Conservation (phyloP, 345 rosid species). For the Corchorus capsularis region DNA sequence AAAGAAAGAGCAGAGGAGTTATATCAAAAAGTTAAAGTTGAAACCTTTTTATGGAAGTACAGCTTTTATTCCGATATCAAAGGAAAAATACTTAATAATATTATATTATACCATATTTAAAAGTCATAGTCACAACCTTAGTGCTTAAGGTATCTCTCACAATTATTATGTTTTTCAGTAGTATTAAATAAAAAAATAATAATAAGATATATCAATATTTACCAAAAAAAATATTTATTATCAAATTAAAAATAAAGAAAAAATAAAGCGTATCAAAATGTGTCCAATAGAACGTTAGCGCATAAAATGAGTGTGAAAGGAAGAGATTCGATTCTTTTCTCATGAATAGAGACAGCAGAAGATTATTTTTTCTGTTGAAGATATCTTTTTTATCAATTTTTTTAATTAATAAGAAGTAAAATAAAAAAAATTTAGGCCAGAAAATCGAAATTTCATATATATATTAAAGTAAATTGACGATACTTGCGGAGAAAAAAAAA, state of each 20-base stretch:
- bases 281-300: not conserved
- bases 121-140: slow-evolving; percentile 2
- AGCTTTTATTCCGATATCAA: not conserved
- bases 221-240: too few species aligned
- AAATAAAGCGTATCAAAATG: not conserved
- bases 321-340: slow-evolving; percentile 15
- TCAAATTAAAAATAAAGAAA: not conserved
- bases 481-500: not conserved
- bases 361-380: not conserved
- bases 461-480: not conserved
- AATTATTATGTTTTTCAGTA: not conserved
- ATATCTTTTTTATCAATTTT: not conserved
- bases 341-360: not conserved
- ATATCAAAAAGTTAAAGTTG: slow-evolving; percentile 6
- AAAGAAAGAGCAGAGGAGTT: not conserved
- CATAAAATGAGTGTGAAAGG: not conserved
- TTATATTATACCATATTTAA: not conserved
- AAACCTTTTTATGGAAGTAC: not conserved
- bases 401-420: not conserved
- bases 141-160: not conserved
- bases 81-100: not conserved
- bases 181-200: not conserved
- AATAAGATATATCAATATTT: not conserved
- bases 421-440: not conserved
- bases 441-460: not conserved